These are phyloP conservation scores for Podospora anserina DNA, from an alignment of 495 filamentous ascomycete species.

Conservation along the genomic window DNA sequence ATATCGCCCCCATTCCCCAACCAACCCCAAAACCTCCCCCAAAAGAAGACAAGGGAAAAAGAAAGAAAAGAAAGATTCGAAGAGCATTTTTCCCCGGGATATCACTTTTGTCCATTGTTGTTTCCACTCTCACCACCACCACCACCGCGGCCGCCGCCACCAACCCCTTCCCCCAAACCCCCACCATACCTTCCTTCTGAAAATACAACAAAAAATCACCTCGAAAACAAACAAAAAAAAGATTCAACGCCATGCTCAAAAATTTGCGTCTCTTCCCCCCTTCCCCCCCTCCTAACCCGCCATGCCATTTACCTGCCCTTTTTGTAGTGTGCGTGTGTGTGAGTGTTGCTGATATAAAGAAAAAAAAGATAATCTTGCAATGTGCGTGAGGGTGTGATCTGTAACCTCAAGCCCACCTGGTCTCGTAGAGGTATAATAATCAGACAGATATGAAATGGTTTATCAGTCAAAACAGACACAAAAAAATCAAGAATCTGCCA, in stretches of 20 bases:
- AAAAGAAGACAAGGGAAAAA: background rate
- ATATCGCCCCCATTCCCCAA: background rate
- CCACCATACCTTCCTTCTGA: background rate
- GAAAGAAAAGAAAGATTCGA: background rate
- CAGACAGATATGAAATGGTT: too few species aligned
- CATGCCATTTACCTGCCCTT: background rate
- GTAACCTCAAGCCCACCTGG: too few species aligned
- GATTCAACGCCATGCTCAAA: background rate
- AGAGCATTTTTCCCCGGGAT: background rate
- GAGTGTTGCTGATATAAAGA: constrained; percentile 12
- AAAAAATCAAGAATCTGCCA: constrained; percentile 51
- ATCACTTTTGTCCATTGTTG: background rate
- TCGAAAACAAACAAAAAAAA: constrained; percentile 3
- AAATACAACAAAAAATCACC: background rate
- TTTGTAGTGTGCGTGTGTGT: constrained; percentile 1
- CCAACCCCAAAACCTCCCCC: background rate
- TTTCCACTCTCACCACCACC: background rate
- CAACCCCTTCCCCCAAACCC: background rate
- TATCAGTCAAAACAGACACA: too few species aligned
- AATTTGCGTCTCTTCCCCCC: background rate
- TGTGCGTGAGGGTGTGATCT: too few species aligned
- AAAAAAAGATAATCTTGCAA: background rate
- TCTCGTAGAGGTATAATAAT: too few species aligned
- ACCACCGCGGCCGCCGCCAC: background rate
- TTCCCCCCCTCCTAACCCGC: background rate